These are phyloP conservation scores for Neoboletus subvelutipes DNA, from an alignment of 768 basidiomycete genomes.

Conservation along the genomic window DNA sequence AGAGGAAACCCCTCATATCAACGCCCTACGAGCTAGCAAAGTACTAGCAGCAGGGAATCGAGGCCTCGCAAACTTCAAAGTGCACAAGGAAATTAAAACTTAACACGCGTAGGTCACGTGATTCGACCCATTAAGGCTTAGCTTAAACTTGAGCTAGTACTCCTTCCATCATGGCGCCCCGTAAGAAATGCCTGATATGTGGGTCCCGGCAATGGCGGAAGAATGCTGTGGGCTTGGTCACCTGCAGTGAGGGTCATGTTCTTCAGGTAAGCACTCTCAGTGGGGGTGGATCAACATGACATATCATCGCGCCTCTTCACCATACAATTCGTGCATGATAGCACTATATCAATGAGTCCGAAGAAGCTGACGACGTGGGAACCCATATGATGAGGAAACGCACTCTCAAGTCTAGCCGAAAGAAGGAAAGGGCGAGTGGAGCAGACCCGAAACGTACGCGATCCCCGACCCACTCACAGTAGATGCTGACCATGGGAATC, in stretches of 20 bases:
- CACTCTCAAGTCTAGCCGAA: slow-evolving; percentile 54
- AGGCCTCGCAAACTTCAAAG: not conserved
- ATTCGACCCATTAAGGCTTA: not conserved
- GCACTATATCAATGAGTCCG: slow-evolving; percentile 83
- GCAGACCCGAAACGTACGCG: slow-evolving; percentile 60
- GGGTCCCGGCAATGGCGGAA: slow-evolving; percentile 88
- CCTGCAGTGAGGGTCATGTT: slow-evolving; percentile 90
- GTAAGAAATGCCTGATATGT: slow-evolving; percentile 71
- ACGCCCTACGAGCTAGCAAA: not conserved
- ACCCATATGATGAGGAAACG: slow-evolving; percentile 67
- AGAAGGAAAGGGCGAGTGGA: slow-evolving; percentile 48
- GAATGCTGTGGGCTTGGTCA: slow-evolving; percentile 76
- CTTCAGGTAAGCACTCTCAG: slow-evolving; percentile 60
- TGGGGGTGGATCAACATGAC: not conserved
- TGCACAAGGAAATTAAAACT: not conserved
- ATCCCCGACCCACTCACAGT: not conserved
- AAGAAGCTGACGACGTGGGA: slow-evolving; percentile 63
- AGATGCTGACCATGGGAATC: not conserved
- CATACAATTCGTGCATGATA: slow-evolving; percentile 27
- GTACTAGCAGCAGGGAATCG: not conserved
- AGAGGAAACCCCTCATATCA: slow-evolving; percentile 49
- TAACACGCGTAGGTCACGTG: slow-evolving; percentile 15
- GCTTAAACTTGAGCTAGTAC: not conserved
- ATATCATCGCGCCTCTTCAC: not conserved
- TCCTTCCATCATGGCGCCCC: slow-evolving; percentile 47